A percentile compares a stretch with the other conserved stretches of the same genome.
Evolutionary conservation across 176 grass and related monocot genomes (phyloP).

Genomic region (Carex pumila): DNA sequence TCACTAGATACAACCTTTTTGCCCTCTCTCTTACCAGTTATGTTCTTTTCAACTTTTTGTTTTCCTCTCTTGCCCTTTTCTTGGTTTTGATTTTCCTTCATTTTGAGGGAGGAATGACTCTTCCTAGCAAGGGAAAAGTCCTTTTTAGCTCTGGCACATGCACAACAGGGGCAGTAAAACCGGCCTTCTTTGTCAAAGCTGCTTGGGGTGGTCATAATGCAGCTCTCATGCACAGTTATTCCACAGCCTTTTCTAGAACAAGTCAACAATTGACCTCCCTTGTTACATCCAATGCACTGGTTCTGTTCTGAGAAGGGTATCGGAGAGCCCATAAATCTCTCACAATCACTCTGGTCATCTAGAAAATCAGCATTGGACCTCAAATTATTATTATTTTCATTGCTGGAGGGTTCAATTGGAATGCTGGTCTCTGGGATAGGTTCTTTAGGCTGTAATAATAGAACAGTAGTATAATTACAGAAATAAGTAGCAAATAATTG

Average conservation of each 20-base stretch:
- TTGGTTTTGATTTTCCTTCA: slow-evolving; percentile 11
- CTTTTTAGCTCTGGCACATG: slow-evolving; percentile 9
- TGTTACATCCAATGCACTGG: slow-evolving; percentile 11
- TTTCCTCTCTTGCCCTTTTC: background rate
- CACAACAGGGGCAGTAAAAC: slow-evolving; percentile 23
- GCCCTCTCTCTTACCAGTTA: background rate
- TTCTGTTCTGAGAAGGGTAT: background rate
- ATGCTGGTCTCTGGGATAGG: background rate
- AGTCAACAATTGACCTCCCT: slow-evolving; percentile 16
- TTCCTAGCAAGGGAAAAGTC: background rate
- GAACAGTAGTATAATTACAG: background rate
- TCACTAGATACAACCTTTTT: background rate
- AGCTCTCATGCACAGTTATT: slow-evolving; percentile 19
- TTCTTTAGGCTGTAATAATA: slow-evolving; percentile 14
- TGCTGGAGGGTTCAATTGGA: background rate
- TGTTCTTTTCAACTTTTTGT: background rate
- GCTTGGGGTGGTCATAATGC: background rate
- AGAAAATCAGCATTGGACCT: background rate
- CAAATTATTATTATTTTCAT: slow-evolving; percentile 1
- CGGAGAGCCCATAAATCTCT: background rate
- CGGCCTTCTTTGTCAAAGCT: slow-evolving; percentile 1
- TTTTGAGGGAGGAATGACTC: background rate
- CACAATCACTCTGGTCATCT: background rate
- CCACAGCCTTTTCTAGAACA: slow-evolving; percentile 14
- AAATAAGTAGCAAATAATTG: background rate